Conservation (phyloP, 1,284 basidiomycete genomes). For the Cryptococcus sp. region DNA sequence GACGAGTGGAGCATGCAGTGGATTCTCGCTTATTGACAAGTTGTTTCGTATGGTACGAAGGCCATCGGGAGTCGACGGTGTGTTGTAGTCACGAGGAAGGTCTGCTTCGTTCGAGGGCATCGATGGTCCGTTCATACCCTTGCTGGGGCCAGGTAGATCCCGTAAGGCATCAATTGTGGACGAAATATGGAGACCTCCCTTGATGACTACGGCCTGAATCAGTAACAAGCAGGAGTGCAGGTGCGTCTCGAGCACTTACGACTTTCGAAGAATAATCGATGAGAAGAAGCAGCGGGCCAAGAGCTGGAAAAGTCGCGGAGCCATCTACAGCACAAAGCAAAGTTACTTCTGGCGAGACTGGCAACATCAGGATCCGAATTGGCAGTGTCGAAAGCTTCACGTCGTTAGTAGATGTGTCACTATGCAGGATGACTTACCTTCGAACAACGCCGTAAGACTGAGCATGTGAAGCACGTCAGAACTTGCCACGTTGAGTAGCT, state of each 20-base stretch:
- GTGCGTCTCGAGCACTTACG: conserved; percentile 22
- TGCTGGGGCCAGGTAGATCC: no score
- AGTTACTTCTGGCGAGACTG: conserved; percentile 39
- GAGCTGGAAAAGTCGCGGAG: conserved; percentile 41
- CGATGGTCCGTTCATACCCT: no score
- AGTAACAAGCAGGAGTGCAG: not conserved
- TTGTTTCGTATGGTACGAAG: conserved; percentile 27
- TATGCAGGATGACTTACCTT: conserved; percentile 27
- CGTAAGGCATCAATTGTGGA: conserved; percentile 5
- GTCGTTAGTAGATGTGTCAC: not conserved
- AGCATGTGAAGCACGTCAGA: conserved; percentile 48
- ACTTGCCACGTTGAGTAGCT: conserved; percentile 39
- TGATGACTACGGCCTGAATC: conserved; percentile 31
- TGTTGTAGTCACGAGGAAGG: no score
- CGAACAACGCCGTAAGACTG: conserved; percentile 42
- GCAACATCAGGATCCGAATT: conserved; percentile 26
- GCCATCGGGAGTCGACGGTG: conserved; percentile 4
- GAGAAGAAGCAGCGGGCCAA: conserved; percentile 47
- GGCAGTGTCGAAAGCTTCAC: conserved; percentile 30
- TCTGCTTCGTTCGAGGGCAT: no score
- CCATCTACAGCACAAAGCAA: conserved; percentile 49
- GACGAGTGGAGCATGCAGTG: conserved; percentile 18
- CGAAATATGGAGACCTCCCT: conserved; percentile 32
- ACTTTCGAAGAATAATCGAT: conserved; percentile 49
- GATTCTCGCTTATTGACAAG: conserved; percentile 15